Evolutionary conservation across 441 rosid genomes (phyloP), one percentile per base, ranked within the genome.

Genomic region (Euphorbia corollata): DNA sequence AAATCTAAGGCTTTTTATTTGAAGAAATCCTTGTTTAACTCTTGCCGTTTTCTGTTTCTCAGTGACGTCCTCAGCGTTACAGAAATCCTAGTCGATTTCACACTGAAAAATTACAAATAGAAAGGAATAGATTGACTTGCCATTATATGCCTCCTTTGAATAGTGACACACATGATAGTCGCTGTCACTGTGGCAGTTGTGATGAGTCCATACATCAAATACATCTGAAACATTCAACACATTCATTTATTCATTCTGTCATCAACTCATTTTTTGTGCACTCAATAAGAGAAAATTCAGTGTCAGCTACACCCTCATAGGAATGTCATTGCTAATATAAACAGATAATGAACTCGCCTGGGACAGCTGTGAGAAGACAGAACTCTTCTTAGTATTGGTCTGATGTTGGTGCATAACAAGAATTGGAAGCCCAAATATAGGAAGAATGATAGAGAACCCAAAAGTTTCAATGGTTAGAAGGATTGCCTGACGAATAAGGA

Each of bases 81-180:
- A 27, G n/a, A 36, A 36, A 36, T 36, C 9, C 9, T 2, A 36
- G 8, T 36, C 58, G 11, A 19, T 54, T 54, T 20, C 58, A 22
- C 4, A 2, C 24, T 54, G 27, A 54, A 54, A 20, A 54, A 20
- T 19, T 24, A 63, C 19, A 43, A 4, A 65, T 3, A 63, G 10
- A 16, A 48, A 22, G 38, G 22, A 27, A 15, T 43, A 3, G 9
- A 2, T 27, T n/a, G 4, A 20, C 57, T 61, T 88, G 92, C 99
- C 98, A 90, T 91, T 73, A 91, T 83, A 85, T 91, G 98, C 71
- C 98, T 84, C 80, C 98, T 85, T 30, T 91, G 98, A 68, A 90
- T 79, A 64, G 87, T 77, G 22, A 91, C 97, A 20, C 97, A 91
- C 7, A 90, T 65, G 67, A 91, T 77, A 38, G 92, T 94, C 27